Evolutionary conservation across 768 basidiomycete genomes (phyloP).

Genomic region (Mycena filopes): DNA sequence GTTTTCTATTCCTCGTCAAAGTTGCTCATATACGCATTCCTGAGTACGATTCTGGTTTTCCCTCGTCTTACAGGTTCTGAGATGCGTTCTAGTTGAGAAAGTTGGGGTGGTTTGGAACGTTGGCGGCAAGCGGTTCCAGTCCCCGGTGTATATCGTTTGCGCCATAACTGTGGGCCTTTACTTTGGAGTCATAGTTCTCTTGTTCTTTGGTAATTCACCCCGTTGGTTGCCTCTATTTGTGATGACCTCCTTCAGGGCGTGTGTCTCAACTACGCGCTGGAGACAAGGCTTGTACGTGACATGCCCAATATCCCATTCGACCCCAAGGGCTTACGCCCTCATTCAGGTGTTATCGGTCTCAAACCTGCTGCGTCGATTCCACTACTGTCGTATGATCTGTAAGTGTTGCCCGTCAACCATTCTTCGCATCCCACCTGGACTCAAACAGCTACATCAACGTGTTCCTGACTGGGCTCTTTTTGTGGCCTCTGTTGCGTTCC

Average conservation of each 20-base stretch:
- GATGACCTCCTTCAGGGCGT: slow-evolving; percentile 10
- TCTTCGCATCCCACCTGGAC: neutral
- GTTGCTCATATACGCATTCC: slow-evolving; percentile 13
- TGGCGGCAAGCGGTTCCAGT: slow-evolving; percentile 13
- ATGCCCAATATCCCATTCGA: no score
- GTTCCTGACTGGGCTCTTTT: slow-evolving; percentile 45
- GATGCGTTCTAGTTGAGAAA: slow-evolving; percentile 5
- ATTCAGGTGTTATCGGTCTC: slow-evolving; percentile 18
- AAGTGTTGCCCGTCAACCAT: slow-evolving; percentile 32
- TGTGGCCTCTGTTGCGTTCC: slow-evolving; percentile 46
- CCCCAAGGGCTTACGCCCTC: neutral
- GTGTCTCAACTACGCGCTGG: slow-evolving; percentile 12
- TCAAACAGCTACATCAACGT: slow-evolving; percentile 37
- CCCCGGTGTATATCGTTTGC: slow-evolving; percentile 12
- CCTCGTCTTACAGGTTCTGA: neutral
- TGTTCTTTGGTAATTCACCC: slow-evolving; percentile 5
- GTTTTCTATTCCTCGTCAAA: slow-evolving; percentile 21
- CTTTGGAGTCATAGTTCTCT: slow-evolving; percentile 6
- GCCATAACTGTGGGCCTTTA: slow-evolving; percentile 16
- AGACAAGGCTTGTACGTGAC: slow-evolving; percentile 17
- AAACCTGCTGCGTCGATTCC: slow-evolving; percentile 6
- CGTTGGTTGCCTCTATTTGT: neutral
- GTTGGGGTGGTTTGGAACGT: slow-evolving; percentile 17
- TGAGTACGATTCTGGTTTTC: slow-evolving; percentile 1
- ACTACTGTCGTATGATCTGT: slow-evolving; percentile 22